Base-by-base conservation (phyloP, 768 basidiomycete genomes). In the Leucocoprinus sp. region DNA sequence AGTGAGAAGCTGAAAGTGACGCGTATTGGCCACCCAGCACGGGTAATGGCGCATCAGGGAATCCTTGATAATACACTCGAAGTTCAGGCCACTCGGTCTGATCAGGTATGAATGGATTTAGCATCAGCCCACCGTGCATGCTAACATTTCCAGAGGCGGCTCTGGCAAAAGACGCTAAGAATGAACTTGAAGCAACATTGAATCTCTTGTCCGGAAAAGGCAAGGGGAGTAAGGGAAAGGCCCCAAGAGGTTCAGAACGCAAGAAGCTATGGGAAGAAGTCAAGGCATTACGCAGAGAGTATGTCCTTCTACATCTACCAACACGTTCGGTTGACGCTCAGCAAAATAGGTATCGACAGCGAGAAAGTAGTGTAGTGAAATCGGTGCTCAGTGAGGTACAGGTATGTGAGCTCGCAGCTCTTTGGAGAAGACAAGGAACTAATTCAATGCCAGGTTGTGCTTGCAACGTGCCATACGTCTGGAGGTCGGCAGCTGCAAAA, bases 401-500 rank as follows among this genome's bases (percentile, higher is more conserved):
- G 68, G 87, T 82, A 50, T 19, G 58, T 24, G 22, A 15, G 49
- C 15, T 46, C 8, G 14, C 8, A 28, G 23, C 1, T 17, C 15
- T 19, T 23, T 28, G 7, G 34, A 15, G 26, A 42, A 15, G 14
- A 12, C 23, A 19, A 31, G 7, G 14, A n/a, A 8, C 27, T 12
- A 21, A 19, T 15, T 4, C 42, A 14, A 14, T 36, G 7, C 33
- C 37, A 88, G 84, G 72, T 98, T 31, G 88, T 98, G 0, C 64
- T 98, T 8, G 83, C 93, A 1, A 99, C 96, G 2, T 98, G 95
- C 53, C 93, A 98, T 67, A 87, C 91, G 9, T 78, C 95, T 4
- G 96, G 95, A 0, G 83, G 87, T 3, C 67, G 84, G 17, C 90
- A 93, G 52, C 64, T 98, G 5, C 72, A 75, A 34, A 78, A 83